phyloP scores from a whole-genome alignment of 441 rosid genomes.

The Gossypium lobatum region DNA sequence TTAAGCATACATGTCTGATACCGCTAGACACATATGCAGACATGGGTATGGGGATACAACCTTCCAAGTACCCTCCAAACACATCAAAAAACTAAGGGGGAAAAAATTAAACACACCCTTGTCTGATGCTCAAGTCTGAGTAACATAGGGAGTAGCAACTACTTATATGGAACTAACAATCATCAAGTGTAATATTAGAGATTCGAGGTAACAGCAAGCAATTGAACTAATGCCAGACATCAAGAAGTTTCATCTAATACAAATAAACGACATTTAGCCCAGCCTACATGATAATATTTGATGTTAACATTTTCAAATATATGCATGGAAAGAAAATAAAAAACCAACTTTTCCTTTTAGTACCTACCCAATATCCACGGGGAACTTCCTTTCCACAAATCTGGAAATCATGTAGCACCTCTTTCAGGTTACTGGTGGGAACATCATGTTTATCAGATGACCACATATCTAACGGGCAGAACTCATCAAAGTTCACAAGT shows the following conservation, averaged over 20 bases:
- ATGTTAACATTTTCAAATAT: neutral
- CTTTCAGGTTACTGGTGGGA: conserved; percentile 28
- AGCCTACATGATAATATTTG: neutral
- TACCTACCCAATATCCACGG: conserved; percentile 88
- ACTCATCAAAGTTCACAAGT: conserved; percentile 77
- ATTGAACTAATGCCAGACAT: neutral
- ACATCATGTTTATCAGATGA: conserved; percentile 31
- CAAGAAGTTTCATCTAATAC: neutral
- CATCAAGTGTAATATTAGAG: neutral
- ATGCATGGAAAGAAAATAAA: neutral
- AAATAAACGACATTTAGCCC: neutral
- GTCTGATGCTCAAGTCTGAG: neutral
- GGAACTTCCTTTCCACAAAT: conserved; percentile 96
- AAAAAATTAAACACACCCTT: neutral
- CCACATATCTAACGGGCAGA: conserved; percentile 48
- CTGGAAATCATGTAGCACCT: conserved; percentile 39
- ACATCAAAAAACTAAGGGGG: neutral
- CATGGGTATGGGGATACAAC: neutral
- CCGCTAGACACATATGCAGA: neutral
- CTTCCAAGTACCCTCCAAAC: neutral
- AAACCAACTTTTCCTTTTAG: neutral
- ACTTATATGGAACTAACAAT: neutral
- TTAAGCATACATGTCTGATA: neutral
- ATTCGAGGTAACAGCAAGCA: neutral
- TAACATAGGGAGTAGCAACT: neutral